Evolutionary conservation across 176 grass and related monocot genomes (phyloP).

Genomic region (Themeda triandra): DNA sequence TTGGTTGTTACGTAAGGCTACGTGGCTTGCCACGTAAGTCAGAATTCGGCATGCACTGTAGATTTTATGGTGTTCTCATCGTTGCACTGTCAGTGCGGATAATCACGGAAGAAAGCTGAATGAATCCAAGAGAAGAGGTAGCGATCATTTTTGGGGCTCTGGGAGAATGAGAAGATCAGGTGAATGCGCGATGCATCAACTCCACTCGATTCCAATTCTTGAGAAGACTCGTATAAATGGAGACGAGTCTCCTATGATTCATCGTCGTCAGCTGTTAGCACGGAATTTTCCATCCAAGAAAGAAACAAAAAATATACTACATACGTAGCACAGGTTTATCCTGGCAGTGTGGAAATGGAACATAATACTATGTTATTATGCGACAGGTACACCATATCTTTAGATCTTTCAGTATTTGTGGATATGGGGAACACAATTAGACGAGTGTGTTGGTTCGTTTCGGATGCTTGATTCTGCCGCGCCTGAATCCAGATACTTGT

Average conservation of each 20-base stretch:
- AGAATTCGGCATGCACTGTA: not conserved
- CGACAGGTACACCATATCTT: not conserved
- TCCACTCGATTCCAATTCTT: no score
- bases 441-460: slow-evolving; percentile 18
- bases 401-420: not conserved
- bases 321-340: not conserved
- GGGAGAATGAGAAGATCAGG: slow-evolving; percentile 10
- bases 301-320: not conserved
- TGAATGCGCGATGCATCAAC: slow-evolving; percentile 27
- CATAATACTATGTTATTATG: not conserved
- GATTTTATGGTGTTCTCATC: no score
- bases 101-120: not conserved
- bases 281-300: not conserved
- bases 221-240: no score
- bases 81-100: not conserved
- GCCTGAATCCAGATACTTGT: slow-evolving; percentile 6
- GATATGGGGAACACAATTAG: not conserved
- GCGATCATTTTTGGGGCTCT: not conserved
- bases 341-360: not conserved
- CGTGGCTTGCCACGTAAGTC: not conserved
- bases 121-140: slow-evolving; percentile 7
- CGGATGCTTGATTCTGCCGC: not conserved
- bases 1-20: not conserved
- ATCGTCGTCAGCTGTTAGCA: no score
- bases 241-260: no score